Percentiles rank a stretch among this genome's conserved stretches.
Conservation (phyloP, 345 rosid species). For the Aquilaria malaccensis region DNA sequence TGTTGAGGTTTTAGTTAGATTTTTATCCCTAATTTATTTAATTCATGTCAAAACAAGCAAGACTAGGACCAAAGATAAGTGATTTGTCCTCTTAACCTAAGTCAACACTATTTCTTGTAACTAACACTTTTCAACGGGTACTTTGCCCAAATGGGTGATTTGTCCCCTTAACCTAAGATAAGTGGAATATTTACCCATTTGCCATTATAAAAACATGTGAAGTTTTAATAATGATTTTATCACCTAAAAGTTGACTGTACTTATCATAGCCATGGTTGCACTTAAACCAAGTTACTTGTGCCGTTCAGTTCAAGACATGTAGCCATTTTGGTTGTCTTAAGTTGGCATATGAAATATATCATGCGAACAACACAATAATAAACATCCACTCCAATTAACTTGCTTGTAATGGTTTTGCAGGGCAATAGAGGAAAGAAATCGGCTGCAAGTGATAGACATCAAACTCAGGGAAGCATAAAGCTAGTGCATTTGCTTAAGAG, state of each 20-base stretch:
- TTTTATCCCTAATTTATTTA: no score
- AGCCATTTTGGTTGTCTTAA: neutral
- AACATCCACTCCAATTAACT: conserved; percentile 5
- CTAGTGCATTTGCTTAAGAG: conserved; percentile 58
- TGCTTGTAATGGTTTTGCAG: conserved; percentile 24
- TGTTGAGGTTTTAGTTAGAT: no score
- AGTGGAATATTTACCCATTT: no score
- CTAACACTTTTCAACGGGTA: no score
- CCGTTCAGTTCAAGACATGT: no score
- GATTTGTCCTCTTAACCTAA: no score
- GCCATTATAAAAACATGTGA: no score
- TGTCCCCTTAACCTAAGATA: no score
- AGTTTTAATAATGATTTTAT: neutral
- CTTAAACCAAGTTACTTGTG: neutral
- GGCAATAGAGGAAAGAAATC: conserved; percentile 49
- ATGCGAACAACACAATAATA: neutral
- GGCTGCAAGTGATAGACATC: conserved; percentile 23
- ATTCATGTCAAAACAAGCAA: no score
- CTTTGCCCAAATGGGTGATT: no score
- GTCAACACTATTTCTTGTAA: no score
- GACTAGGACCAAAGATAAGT: no score
- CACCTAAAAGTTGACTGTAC: neutral
- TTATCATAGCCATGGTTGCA: neutral
- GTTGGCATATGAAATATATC: neutral
- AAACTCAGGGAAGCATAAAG: conserved; percentile 61